Evolutionary conservation across 495 filamentous ascomycete species (phyloP), one percentile per base, ranked within the genome.

Genomic region (Penicillium dipodomyicola): DNA sequence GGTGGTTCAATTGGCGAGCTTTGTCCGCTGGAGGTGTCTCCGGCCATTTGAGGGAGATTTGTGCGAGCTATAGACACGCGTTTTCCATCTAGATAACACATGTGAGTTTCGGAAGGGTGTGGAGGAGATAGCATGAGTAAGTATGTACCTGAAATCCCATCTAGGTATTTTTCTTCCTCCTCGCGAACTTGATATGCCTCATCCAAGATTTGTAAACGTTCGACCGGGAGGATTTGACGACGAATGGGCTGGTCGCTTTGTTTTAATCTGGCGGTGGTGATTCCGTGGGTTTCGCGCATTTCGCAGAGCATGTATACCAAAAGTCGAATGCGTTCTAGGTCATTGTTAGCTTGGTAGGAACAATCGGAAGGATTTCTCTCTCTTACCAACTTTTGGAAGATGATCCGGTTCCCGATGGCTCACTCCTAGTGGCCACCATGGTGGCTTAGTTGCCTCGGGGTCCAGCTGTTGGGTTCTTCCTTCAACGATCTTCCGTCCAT

Each of bases 331-430:
- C 86, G 78, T 63, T 88, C 86, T 88, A 27, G 30, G 37, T 6
- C 17, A 30, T 9, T 27, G 27, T 53, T 25, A 49, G 48, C 32
- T 30, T 20, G 8, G 32, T 44, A 30, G 12, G 14, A 10, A 5
- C 10, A 22, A 11, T 44, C n/a, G 14, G 5, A 14, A 25, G 12
- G 19, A n/a, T 11, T 3, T 2, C 25, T 46, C 5, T 40, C 66
- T 40, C 66, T 65, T 72, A 91, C 89, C 85, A 55, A 79, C 77
- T 69, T 87, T 93, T 57, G 78, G 79, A 37, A 90, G 69, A 69
- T 96, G 90, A 58, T 94, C 89, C 0, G 90, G 90, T 69, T 94
- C 90, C 49, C 82, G 84, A 62, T 92, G 89, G 23, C 79, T 77
- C 22, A 82, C 80, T 9, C 77, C 73, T 35, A 75, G 72, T 0